A percentile compares a stretch with the other conserved stretches of the same genome.
Evolutionary conservation across 352 stramenopile genomes (phyloP).

Genomic region (Globisporangium canariense): DNA sequence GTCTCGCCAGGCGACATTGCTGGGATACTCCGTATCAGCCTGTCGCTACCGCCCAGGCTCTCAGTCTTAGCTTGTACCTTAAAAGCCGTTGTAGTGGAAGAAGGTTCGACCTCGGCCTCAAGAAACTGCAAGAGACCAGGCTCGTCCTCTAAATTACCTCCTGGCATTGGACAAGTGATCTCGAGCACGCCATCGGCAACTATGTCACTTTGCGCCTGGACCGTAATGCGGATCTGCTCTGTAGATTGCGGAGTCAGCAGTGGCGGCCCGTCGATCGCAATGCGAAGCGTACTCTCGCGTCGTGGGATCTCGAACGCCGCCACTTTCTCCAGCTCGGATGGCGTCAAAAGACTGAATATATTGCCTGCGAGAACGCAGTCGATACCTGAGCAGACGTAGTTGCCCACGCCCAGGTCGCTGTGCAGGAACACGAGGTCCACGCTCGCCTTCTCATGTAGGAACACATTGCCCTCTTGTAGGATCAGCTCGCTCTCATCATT

Average conservation of each 20-base stretch:
- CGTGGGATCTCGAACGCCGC: conserved; percentile 42
- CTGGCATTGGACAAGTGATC: conserved; percentile 25
- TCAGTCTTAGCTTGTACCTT: background rate
- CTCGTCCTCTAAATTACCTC: background rate
- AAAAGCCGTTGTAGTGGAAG: background rate
- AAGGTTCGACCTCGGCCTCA: conserved; percentile 7
- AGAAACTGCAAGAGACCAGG: conserved; percentile 14
- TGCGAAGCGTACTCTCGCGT: conserved; percentile 48
- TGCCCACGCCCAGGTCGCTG: conserved; percentile 36
- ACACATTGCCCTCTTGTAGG: conserved; percentile 53
- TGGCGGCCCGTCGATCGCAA: conserved; percentile 43
- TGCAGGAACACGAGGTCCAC: conserved; percentile 51
- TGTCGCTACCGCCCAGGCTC: conserved; percentile 7
- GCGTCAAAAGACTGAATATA: conserved; percentile 43
- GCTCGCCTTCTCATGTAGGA: conserved; percentile 53
- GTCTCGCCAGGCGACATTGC: conserved; percentile 19
- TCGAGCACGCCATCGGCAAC: conserved; percentile 47
- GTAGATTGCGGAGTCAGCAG: conserved; percentile 43
- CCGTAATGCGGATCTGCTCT: conserved; percentile 39
- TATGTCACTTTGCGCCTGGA: conserved; percentile 45
- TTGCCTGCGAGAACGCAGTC: conserved; percentile 57
- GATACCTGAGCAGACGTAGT: conserved; percentile 49
- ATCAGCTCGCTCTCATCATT: conserved; percentile 19
- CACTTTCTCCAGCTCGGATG: conserved; percentile 24
- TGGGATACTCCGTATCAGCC: conserved; percentile 22